Base-by-base conservation (phyloP, 306 rosid species). In the Rosa rugosa region DNA sequence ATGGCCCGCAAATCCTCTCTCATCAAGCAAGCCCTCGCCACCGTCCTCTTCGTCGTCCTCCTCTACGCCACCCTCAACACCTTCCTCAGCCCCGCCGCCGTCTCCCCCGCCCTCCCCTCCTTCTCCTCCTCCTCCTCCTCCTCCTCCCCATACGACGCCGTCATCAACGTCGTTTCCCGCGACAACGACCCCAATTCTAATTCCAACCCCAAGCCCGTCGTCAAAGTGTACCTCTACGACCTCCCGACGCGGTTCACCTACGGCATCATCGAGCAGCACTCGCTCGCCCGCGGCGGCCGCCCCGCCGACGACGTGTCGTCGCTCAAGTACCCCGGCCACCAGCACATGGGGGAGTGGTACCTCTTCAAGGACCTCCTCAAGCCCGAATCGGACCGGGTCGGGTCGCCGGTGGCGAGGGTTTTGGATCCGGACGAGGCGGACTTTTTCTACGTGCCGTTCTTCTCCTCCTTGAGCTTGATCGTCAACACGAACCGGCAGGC, bases 281-380 rank as follows among this genome's bases (percentile, higher is more conserved):
- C 86, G 6, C n/a, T 90, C 16, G 95, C 97, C n/a, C 97, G 97
- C 75, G 97, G 94, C 2, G 83, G 83, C 57, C 87, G 75, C 9
- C 79, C 81, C 40, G 70, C 18, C 23, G 74, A 36, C 0, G 85
- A 79, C 75, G 40, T 74, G 34, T 2, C 85, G 3, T 49, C 69
- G 36, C 87, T 91, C 65, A 87, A 83, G 77, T 95, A 93, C 83
- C 99, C 99, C 0, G 99, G 99, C 11, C 99, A 95, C 78, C 98
- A 93, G 84, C 96, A 93, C 84, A 95, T 95, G 99, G 86, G 93
- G 11, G 99, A 95, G 79, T 95, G 99, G 99, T 90, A 91, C 78
- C 82, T 95, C 12, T 95, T 83, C 83, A 17, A 77, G 40, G 96
- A 95, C 83, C 88, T 95, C 4, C 31, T 73, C 22, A 85, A 90